Evolutionary conservation across 1,139 yeast species (phyloP), one percentile per base, ranked within the genome.

Genomic region (Blastobotrys proliferans): DNA sequence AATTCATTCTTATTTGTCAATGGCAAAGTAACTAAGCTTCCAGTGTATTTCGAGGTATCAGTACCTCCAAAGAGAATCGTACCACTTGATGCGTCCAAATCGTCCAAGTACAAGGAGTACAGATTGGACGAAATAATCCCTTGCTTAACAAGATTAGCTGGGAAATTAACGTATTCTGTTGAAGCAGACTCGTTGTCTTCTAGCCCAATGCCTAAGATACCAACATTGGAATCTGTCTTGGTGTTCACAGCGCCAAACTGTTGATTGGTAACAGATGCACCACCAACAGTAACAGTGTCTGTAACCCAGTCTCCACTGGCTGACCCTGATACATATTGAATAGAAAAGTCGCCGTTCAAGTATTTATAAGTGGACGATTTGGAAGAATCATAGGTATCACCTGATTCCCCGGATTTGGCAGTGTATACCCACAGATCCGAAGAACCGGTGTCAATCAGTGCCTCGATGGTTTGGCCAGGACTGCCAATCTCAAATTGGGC

Each of bases 351-450:
- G 21, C 26, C 26, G 36, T 41, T 39, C 24, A 42, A 16, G 37
- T 30, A 28, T 6, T 55, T 44, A 63, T 69, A 79, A 4, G 77
- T 53, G 2, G 69, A 48, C 16, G 49, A 44, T 19, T 35, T 21
- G 30, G 25, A 14, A 3, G 48, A 39, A 30, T 36, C 36, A 19
- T 32, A 46, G 18, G 46, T 17, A 14, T 30, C 39, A 21, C 11
- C 22, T 13, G 25, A 32, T 35, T 31, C 29, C 11, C 85, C 72
- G 13, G 41, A 16, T 4, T n/a, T 9, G 14, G 21, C 4, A 2
- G 42, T 56, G 50, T 57, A 57, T 28, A 80, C 74, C 87, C 87
- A 81, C 50, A 81, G 63, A 58, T 82, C 88, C 6, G 70, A 57
- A 14, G 72, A 67, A 5, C 75, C 75, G 6, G 76, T 72, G 51